Evolutionary conservation across 495 filamentous ascomycete species (phyloP), one percentile per base, ranked within the genome.

Genomic region (Penicillium taxi): DNA sequence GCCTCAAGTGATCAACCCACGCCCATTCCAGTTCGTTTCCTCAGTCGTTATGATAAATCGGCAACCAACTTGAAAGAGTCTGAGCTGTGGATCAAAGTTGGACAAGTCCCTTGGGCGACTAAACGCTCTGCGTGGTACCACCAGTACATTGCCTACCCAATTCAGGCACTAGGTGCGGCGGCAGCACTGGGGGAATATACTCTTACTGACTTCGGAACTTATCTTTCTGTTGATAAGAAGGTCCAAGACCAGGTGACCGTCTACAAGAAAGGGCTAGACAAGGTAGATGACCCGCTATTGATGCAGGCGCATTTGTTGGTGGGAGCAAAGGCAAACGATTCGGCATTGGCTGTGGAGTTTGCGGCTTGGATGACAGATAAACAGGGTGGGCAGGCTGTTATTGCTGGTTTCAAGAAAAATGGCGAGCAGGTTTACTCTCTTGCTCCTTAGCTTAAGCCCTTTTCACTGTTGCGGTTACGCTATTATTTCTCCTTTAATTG

Each of bases 41-140:
- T 72, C 26, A 40, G 37, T 19, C 59, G 61, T 4, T 63, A 54
- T 38, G 68, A 72, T 45, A 70, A 67, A 37, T 67, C 63, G 4
- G 66, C 67, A 0, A 65, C 61, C 4, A 69, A 66, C 25, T 69
- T 72, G 44, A 66, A 66, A 32, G 68, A 69, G n/a, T 64, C 60
- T 0, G 27, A 53, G 41, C 36, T 69, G 9, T 72, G 65, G 63
- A 50, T 63, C 24, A 39, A 37, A 1, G 69, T 70, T 32, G 66
- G 68, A 7, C 59, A 69, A 39, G 55, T 63, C 9, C 66, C 64
- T 11, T 67, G 63, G 63, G 61, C 63, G 2, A 62, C 48, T 0
- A 38, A 50, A 7, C 55, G 55, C 41, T 64, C 67, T 1, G 58
- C 48, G 11, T 72, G 64, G 66, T 70, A 69, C 36, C 64, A 72